Percentiles rank a stretch among this genome's conserved stretches.
Evolutionary conservation across 2,329 filamentous ascomycete genomes (phyloP).

Genomic region (Stagonosporopsis vannaccii): DNA sequence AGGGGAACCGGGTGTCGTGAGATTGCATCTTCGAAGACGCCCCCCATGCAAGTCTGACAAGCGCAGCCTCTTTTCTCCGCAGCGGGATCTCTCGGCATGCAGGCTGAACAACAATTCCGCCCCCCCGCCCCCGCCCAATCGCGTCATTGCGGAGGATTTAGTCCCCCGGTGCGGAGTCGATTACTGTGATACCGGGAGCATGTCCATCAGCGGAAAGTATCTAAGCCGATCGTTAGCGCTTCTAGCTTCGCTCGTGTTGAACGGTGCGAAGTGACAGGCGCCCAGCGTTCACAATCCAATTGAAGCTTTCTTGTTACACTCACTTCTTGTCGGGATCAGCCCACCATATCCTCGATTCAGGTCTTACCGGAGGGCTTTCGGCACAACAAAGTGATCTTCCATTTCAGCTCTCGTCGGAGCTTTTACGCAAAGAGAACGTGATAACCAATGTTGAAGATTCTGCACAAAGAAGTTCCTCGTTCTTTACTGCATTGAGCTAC

Average conservation of each 20-base stretch:
- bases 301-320: slow-evolving; percentile 4
- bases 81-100: slow-evolving; percentile 31
- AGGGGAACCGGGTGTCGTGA: slow-evolving; percentile 26
- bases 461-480: neutral
- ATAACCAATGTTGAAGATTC: neutral
- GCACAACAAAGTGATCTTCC: neutral
- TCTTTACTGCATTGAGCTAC: neutral
- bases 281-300: slow-evolving; percentile 11
- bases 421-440: neutral
- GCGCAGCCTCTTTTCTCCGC: slow-evolving; percentile 20
- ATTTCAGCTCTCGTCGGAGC: neutral
- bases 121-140: slow-evolving; percentile 24
- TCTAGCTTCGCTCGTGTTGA: slow-evolving; percentile 6
- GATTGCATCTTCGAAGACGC: slow-evolving; percentile 8
- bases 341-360: slow-evolving; percentile 7
- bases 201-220: slow-evolving; percentile 7
- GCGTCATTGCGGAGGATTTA: slow-evolving; percentile 20
- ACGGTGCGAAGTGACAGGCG: slow-evolving; percentile 16
- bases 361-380: slow-evolving; percentile 8
- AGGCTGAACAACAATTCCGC: slow-evolving; percentile 18
- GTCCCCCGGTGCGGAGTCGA: slow-evolving; percentile 12
- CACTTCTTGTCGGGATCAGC: slow-evolving; percentile 13
- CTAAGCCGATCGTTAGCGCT: slow-evolving; percentile 6
- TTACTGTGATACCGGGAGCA: slow-evolving; percentile 16
- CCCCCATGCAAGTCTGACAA: slow-evolving; percentile 14